A percentile compares a stretch with the other conserved stretches of the same genome.
These are phyloP conservation scores for Hansenula lynferdii DNA, from an alignment of 1,139 yeast species.

Conservation along the genomic window DNA sequence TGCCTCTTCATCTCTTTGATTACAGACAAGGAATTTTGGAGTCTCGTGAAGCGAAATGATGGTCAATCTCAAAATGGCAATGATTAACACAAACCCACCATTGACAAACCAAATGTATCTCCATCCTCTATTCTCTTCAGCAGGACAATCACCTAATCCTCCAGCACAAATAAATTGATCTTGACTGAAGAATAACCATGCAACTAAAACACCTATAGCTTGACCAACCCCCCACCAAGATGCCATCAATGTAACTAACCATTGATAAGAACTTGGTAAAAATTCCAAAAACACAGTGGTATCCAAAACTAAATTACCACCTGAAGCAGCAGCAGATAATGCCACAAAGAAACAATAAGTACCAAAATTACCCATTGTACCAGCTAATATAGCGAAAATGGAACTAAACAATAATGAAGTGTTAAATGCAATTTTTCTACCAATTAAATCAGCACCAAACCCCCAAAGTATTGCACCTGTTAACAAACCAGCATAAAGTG, in stretches of 20 bases:
- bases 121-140: slow-evolving; percentile 43
- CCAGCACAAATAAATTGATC: slow-evolving; percentile 14
- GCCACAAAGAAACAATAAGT: slow-evolving; percentile 38
- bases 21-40: slow-evolving; percentile 43
- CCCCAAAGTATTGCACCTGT: slow-evolving; percentile 49
- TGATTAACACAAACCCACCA: slow-evolving; percentile 39
- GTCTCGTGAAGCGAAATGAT: slow-evolving; percentile 42
- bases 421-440: slow-evolving; percentile 47
- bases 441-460: slow-evolving; percentile 48
- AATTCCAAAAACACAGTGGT: slow-evolving; percentile 46
- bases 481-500: slow-evolving; percentile 38
- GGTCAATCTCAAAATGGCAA: slow-evolving; percentile 40
- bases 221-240: slow-evolving; percentile 52
- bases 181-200: slow-evolving; percentile 37
- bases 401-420: slow-evolving; percentile 41
- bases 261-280: slow-evolving; percentile 43
- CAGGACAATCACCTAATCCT: slow-evolving; percentile 33
- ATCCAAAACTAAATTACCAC: slow-evolving; percentile 49
- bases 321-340: slow-evolving; percentile 39
- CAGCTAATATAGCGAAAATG: slow-evolving; percentile 40
- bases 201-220: slow-evolving; percentile 39
- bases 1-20: slow-evolving; percentile 44
- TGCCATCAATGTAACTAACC: slow-evolving; percentile 45
- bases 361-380: slow-evolving; percentile 36
- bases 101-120: slow-evolving; percentile 45